Evolutionary conservation across 225 moss, liverwort and hornwort genomes (phyloP).

Genomic region (Climacium dendroides): DNA sequence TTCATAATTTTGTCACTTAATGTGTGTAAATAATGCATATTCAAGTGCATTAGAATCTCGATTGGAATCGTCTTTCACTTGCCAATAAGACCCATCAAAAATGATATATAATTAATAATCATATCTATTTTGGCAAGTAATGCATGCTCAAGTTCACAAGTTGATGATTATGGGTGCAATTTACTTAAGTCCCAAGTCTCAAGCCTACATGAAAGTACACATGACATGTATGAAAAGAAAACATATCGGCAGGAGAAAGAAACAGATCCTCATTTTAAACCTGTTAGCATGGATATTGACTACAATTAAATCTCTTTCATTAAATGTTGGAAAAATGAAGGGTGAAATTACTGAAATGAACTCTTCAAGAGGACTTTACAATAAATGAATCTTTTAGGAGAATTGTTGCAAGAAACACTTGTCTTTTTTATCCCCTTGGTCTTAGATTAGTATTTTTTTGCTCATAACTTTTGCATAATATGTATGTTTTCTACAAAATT

Average conservation of each 20-base stretch:
- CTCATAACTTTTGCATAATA: no score
- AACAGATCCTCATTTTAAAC: background rate
- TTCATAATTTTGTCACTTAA: background rate
- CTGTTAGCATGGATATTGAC: accelerated
- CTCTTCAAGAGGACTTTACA: background rate
- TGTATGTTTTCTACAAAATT: no score
- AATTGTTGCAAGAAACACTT: no score
- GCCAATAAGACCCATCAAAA: background rate
- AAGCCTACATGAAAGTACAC: no score
- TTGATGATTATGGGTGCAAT: background rate
- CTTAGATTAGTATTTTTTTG: no score
- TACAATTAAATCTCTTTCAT: background rate
- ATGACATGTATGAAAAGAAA: background rate
- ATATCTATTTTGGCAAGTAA: background rate
- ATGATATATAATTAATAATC: background rate
- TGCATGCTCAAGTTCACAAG: background rate
- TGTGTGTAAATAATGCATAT: background rate
- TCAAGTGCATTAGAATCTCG: background rate
- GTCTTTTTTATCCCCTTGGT: no score
- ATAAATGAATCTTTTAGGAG: accelerated
- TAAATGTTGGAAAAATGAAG: background rate
- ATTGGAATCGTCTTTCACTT: background rate
- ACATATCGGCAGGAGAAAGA: accelerated
- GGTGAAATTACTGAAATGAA: background rate
- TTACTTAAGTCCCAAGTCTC: background rate